A percentile compares a stretch with the other conserved stretches of the same genome.
phyloP scores from a whole-genome alignment of 306 rosid species.

The Carpinus fangiana region DNA sequence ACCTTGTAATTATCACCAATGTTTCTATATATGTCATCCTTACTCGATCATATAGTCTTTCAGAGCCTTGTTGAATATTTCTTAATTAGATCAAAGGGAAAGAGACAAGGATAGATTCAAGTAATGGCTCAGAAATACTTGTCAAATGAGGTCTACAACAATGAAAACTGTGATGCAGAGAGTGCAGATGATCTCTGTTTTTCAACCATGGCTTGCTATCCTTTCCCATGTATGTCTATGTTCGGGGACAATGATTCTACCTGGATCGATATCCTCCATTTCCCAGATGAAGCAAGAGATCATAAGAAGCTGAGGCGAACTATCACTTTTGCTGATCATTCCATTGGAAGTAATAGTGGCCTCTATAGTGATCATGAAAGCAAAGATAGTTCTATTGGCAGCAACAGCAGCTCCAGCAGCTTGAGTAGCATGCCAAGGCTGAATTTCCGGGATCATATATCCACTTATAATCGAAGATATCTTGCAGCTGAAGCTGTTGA shows the following conservation, averaged over 20 bases:
- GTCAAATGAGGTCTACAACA: slow-evolving; percentile 27
- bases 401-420: slow-evolving; percentile 32
- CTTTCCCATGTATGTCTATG: slow-evolving; percentile 24
- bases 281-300: slow-evolving; percentile 43
- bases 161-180: slow-evolving; percentile 17
- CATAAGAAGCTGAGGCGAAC: slow-evolving; percentile 46
- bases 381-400: slow-evolving; percentile 7
- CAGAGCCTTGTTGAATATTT: slow-evolving; percentile 49
- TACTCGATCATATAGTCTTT: slow-evolving; percentile 15
- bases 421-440: slow-evolving; percentile 39
- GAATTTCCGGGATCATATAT: slow-evolving; percentile 68
- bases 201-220: slow-evolving; percentile 29
- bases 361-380: slow-evolving; percentile 12
- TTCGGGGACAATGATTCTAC: slow-evolving; percentile 11
- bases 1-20: no score
- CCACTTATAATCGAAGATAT: slow-evolving; percentile 58
- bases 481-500: slow-evolving; percentile 67
- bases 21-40: slow-evolving; percentile 24
- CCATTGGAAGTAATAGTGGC: slow-evolving; percentile 14
- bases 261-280: slow-evolving; percentile 24
- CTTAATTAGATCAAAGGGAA: slow-evolving; percentile 19
- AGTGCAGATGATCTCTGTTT: slow-evolving; percentile 8
- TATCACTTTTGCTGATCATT: slow-evolving; percentile 16
- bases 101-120: not conserved
- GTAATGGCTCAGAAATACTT: slow-evolving; percentile 35